These are phyloP conservation scores for button mushroom (Agaricus bisporus) DNA, from an alignment of 768 basidiomycete species.

Conservation along the genomic window DNA sequence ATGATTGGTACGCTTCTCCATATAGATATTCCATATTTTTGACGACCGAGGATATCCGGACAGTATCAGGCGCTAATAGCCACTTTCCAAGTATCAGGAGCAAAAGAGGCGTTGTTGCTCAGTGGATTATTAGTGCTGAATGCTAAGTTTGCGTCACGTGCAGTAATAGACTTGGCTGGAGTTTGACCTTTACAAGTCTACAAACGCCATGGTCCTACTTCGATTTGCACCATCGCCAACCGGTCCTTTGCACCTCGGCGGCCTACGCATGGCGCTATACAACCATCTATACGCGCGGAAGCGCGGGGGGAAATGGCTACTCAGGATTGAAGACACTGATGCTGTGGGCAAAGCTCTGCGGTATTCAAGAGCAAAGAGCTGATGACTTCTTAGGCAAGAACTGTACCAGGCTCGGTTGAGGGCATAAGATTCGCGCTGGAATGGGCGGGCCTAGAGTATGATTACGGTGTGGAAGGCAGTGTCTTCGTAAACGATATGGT, in stretches of 20 bases:
- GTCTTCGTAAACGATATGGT: neutral
- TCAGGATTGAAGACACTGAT: constrained; percentile 96
- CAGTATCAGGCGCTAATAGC: too few species aligned
- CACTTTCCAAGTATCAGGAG: constrained; percentile 16
- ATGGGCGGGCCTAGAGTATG: constrained; percentile 91
- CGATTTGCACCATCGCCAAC: constrained; percentile 98
- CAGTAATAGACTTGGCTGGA: neutral
- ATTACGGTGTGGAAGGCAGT: constrained; percentile 59
- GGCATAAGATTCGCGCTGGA: constrained; percentile 67
- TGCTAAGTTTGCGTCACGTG: neutral
- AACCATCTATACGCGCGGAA: constrained; percentile 85
- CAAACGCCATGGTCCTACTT: constrained; percentile 47
- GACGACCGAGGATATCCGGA: constrained; percentile 73
- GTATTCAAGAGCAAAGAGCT: too few species aligned
- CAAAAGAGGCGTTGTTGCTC: constrained; percentile 32
- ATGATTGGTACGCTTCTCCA: constrained; percentile 73
- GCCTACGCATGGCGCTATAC: constrained; percentile 89
- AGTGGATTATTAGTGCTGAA: too few species aligned
- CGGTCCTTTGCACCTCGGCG: constrained; percentile 89
- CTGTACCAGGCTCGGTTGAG: constrained; percentile 81
- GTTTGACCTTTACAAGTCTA: neutral
- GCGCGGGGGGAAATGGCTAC: constrained; percentile 80
- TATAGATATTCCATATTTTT: constrained; percentile 57
- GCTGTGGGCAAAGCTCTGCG: constrained; percentile 41
- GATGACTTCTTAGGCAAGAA: constrained; percentile 50